Conservation (phyloP, 2,329 filamentous ascomycete genomes). For the Leptodontidium sp. region DNA sequence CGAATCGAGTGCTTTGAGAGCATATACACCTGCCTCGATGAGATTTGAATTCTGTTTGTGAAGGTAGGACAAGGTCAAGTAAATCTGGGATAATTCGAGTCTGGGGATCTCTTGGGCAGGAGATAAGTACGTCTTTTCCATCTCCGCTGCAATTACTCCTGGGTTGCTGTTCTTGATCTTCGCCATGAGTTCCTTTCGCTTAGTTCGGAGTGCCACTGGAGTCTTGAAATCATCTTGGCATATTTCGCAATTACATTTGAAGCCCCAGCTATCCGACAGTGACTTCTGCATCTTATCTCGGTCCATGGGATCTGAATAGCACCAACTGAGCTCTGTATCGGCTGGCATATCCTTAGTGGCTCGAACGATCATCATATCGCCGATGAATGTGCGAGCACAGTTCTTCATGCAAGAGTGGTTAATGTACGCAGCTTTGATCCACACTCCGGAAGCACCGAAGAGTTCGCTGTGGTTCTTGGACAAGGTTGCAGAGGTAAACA, state of each 20-base stretch:
- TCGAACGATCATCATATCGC: conserved; percentile 61
- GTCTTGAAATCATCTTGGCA: conserved; percentile 29
- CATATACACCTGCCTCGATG: background rate
- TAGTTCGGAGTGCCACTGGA: conserved; percentile 7
- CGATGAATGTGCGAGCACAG: conserved; percentile 57
- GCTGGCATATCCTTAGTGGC: conserved; percentile 54
- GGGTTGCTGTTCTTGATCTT: conserved; percentile 5
- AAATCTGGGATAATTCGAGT: conserved; percentile 15
- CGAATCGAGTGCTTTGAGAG: conserved; percentile 19
- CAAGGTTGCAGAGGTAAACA: conserved; percentile 34
- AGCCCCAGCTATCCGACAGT: conserved; percentile 50
- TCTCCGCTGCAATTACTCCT: background rate
- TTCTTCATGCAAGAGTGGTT: conserved; percentile 63
- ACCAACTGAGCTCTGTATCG: conserved; percentile 55
- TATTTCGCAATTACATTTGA: conserved; percentile 51
- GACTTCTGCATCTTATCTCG: conserved; percentile 44
- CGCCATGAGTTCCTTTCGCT: conserved; percentile 2
- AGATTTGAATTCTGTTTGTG: background rate
- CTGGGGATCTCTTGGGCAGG: conserved; percentile 2
- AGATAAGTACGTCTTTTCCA: conserved; percentile 14
- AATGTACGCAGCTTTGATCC: conserved; percentile 56
- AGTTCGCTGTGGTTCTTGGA: conserved; percentile 26
- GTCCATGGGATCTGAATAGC: conserved; percentile 47
- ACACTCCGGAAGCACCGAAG: conserved; percentile 51
- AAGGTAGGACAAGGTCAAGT: background rate